Evolutionary conservation across 176 grass and related monocot genomes (phyloP), one percentile per base, ranked within the genome.

Genomic region (Triticum dicoccoides): DNA sequence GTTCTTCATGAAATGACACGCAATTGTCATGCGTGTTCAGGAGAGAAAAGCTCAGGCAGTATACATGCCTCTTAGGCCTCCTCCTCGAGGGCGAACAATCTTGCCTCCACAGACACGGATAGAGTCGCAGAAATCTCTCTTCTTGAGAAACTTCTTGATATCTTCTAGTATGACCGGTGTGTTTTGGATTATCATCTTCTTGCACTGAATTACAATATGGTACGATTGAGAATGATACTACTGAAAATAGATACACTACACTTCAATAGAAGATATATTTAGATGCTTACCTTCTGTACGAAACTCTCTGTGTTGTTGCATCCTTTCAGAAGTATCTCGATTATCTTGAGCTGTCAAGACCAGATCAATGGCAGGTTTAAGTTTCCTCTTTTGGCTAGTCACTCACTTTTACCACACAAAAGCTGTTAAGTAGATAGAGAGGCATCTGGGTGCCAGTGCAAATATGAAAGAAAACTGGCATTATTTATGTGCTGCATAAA

Each of bases 321-420:
- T 88, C 79, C 91, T 91, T 93, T 86, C 69, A 96, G 79, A 90
- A 96, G 87, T 77, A 76, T 81, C 72, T 90, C 85, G 1, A 96
- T 73, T 85, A 96, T 83, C 59, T 90, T 88, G 69, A 91, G 88
- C 94, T 96, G 94, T 52, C 47, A 86, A 81, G 15, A 77, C 35
- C 80, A 29, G 25, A 78, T 5, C 82, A 13, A 61, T 71, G 52
- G 18, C 56, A 20, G 56, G 56, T 21, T 21, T 21, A 59, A 1
- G 18, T 59, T 59, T 9, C 56, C 56, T 8, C 6, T 21, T 59
- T 59, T 59, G 56, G 56, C 56, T 59, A 59, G 20, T 21, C 56
- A 59, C 20, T 21, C 56, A 59, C 18, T 59, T 56, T 0, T 58
- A 58, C 54, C 54, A 58, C 54, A 58, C 54, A 58, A 20, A 58